Conservation (phyloP, 2,329 filamentous ascomycete genomes). For the Trichoderma sp. region DNA sequence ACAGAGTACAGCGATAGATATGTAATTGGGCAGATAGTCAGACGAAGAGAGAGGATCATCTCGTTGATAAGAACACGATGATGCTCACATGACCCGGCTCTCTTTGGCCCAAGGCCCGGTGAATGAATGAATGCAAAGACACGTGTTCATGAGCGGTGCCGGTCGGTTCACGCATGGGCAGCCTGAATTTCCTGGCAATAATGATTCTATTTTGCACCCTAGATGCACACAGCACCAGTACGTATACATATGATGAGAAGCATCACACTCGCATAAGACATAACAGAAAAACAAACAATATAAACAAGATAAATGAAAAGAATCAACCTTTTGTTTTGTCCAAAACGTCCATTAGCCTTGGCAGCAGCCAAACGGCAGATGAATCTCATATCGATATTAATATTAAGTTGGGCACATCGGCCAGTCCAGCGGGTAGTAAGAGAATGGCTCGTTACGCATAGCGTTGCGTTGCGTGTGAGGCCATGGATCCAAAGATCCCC, state of each 20-base stretch:
- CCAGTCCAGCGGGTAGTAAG: conserved; percentile 12
- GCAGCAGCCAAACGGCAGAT: conserved; percentile 22
- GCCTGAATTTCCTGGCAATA: not conserved
- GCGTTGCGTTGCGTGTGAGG: conserved; percentile 18
- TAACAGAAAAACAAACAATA: not conserved
- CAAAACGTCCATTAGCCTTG: conserved; percentile 21
- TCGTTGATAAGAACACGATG: too few species aligned
- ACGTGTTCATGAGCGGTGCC: not conserved
- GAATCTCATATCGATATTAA: conserved; percentile 26
- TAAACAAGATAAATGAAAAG: not conserved
- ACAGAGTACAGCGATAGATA: too few species aligned
- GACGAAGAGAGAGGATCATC: not conserved
- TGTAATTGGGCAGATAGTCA: too few species aligned
- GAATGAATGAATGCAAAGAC: not conserved
- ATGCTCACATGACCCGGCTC: too few species aligned
- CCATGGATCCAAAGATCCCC: conserved; percentile 27
- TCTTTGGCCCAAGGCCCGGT: too few species aligned
- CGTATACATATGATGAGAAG: not conserved
- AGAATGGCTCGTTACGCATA: conserved; percentile 7
- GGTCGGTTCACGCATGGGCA: not conserved
- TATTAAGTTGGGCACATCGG: conserved; percentile 24
- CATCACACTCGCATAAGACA: not conserved
- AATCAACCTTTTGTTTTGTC: not conserved
- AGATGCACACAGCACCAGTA: not conserved
- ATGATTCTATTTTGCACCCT: not conserved